phyloP scores from a whole-genome alignment of 2,329 filamentous ascomycete genomes.

The Zalaria sp. region DNA sequence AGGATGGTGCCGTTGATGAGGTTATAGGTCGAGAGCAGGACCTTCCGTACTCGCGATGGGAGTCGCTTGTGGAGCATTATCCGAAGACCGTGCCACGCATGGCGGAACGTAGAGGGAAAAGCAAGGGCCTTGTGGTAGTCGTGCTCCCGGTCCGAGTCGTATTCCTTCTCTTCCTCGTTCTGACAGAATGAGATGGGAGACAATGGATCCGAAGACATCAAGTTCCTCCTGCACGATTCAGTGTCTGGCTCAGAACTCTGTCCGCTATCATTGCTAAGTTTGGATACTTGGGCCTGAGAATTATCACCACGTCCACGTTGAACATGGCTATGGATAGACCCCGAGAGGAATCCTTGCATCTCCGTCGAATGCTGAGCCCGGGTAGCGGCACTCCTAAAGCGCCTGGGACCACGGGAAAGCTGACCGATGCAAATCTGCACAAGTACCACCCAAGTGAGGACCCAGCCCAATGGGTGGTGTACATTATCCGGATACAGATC shows the following conservation, averaged over 20 bases:
- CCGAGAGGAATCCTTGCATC: constrained; percentile 9
- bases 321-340: constrained; percentile 1
- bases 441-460: constrained; percentile 54
- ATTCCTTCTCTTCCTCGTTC: constrained; percentile 22
- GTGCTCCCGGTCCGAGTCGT: constrained; percentile 29
- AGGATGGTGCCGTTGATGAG: constrained; percentile 61
- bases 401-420: constrained; percentile 12
- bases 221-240: too few species aligned
- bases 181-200: too few species aligned
- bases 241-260: constrained; percentile 11
- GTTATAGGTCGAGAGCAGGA: constrained; percentile 47
- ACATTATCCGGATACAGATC: constrained; percentile 74
- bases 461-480: constrained; percentile 75
- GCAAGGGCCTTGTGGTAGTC: constrained; percentile 9
- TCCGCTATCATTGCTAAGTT: constrained; percentile 28
- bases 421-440: constrained; percentile 51
- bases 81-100: too few species aligned
- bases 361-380: constrained; percentile 11
- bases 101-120: background rate
- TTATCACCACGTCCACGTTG: too few species aligned
- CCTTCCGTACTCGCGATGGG: constrained; percentile 29
- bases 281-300: background rate
- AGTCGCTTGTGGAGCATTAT: constrained; percentile 5
- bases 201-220: constrained; percentile 11
- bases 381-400: too few species aligned